These are phyloP conservation scores for Clonostachys rhizophaga DNA, from an alignment of 2,329 filamentous ascomycete species.

Conservation along the genomic window DNA sequence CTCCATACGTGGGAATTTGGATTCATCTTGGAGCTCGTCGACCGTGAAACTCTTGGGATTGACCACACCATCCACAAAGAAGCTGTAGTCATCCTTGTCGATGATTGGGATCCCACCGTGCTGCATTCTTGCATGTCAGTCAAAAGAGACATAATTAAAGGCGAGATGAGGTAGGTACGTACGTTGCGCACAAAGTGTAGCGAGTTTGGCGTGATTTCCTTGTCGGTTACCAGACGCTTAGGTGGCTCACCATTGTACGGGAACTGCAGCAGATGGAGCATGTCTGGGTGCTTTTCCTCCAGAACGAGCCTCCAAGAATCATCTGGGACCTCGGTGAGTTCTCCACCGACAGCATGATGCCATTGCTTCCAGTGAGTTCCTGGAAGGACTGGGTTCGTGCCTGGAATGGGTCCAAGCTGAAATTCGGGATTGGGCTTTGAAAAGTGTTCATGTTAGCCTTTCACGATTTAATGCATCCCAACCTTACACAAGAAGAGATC, in stretches of 20 bases:
- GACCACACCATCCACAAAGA: conserved; percentile 57
- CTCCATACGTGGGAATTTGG: conserved; percentile 52
- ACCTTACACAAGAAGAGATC: too few relatives aligned
- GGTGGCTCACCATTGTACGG: conserved; percentile 62
- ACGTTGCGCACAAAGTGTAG: conserved; percentile 52
- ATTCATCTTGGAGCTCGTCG: conserved; percentile 55
- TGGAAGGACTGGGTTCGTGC: conserved; percentile 51
- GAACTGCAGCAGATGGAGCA: conserved; percentile 59
- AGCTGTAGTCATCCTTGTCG: conserved; percentile 45
- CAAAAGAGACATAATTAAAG: too few relatives aligned
- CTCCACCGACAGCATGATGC: conserved; percentile 41
- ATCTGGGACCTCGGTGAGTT: conserved; percentile 41
- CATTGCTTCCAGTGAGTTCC: conserved; percentile 55
- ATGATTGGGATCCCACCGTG: conserved; percentile 69
- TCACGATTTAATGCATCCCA: too few relatives aligned
- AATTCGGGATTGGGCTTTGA: conserved; percentile 40
- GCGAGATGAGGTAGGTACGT: too few relatives aligned
- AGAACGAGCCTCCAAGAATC: conserved; percentile 53
- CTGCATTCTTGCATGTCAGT: conserved; percentile 29
- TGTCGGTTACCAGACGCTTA: conserved; percentile 47
- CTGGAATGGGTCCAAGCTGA: conserved; percentile 48
- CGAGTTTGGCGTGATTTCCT: conserved; percentile 55
- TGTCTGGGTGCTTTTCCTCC: conserved; percentile 53
- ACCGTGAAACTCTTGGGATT: conserved; percentile 52
- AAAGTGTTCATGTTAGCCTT: too few relatives aligned